Percentiles rank a stretch among this genome's conserved stretches.
Conservation (phyloP, 208 protist genomes). For the Leishmania arabica region DNA sequence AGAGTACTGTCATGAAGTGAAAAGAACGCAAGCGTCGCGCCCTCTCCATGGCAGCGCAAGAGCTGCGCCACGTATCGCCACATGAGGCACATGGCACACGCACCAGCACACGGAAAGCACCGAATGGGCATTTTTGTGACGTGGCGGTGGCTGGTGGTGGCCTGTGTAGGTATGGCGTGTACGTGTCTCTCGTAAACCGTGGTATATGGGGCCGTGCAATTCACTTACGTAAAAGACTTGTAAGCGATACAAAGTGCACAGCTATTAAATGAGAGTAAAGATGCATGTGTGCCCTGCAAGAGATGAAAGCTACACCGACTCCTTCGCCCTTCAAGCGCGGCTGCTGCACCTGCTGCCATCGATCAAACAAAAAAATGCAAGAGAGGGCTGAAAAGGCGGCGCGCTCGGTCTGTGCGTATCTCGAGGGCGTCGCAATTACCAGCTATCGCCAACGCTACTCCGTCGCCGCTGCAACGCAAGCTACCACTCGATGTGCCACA, state of each 20-base stretch:
- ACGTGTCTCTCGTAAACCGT: not conserved
- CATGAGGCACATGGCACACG: not conserved
- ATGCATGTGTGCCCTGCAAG: not conserved
- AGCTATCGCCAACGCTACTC: not conserved
- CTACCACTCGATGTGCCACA: not conserved
- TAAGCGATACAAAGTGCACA: not conserved
- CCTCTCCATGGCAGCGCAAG: not conserved
- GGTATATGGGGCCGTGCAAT: not conserved
- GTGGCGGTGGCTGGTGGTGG: not conserved
- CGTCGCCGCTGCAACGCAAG: not conserved
- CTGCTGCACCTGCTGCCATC: not conserved
- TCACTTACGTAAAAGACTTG: not conserved
- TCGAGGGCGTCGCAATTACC: not conserved
- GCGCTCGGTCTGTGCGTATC: not conserved
- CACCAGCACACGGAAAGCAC: not conserved
- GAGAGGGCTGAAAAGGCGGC: not conserved
- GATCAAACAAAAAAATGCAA: not conserved
- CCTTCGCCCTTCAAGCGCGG: not conserved
- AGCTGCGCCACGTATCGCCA: not conserved
- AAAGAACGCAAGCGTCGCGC: not conserved
- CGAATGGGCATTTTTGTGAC: not conserved
- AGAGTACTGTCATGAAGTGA: not conserved
- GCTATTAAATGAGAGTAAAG: not conserved
- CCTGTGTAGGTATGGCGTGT: not conserved
- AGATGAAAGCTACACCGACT: not conserved